Conservation (phyloP, 2,329 filamentous ascomycete genomes). For the Talaromyces marneffei region DNA sequence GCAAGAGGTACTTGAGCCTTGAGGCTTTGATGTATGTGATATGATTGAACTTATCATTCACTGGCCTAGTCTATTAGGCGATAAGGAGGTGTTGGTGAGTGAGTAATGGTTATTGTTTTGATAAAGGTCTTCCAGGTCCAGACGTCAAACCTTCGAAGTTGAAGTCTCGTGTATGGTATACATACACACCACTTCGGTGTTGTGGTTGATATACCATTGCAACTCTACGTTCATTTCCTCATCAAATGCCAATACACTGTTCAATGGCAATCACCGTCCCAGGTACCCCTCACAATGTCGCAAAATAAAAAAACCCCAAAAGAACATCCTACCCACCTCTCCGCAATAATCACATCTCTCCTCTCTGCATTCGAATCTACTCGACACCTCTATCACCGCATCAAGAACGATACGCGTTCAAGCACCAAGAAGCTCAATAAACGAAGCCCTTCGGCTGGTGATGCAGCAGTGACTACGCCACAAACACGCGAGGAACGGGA, state of each 20-base stretch:
- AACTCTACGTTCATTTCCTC: not conserved
- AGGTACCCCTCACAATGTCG: not conserved
- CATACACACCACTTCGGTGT: not conserved
- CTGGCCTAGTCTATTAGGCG: not conserved
- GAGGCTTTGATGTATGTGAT: not conserved
- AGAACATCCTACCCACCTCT: not conserved
- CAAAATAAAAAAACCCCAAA: not conserved
- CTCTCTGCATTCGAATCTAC: slow-evolving; percentile 8
- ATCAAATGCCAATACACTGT: too few species aligned
- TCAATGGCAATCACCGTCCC: not conserved
- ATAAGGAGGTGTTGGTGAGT: not conserved
- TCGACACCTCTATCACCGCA: slow-evolving; percentile 5
- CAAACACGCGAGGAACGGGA: not conserved
- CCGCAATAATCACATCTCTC: slow-evolving; percentile 2
- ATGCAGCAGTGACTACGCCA: not conserved
- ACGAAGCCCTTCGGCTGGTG: not conserved
- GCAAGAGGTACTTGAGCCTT: not conserved
- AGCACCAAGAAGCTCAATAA: slow-evolving; percentile 22
- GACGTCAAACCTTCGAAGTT: not conserved
- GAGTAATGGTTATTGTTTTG: not conserved
- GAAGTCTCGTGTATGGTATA: not conserved
- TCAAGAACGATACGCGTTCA: not conserved
- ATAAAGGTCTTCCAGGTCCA: not conserved
- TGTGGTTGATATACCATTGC: not conserved
- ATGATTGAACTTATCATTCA: not conserved